Evolutionary conservation across 2,329 filamentous ascomycete species (phyloP), one percentile per base, ranked within the genome.

Genomic region (Exophiala calicioides): DNA sequence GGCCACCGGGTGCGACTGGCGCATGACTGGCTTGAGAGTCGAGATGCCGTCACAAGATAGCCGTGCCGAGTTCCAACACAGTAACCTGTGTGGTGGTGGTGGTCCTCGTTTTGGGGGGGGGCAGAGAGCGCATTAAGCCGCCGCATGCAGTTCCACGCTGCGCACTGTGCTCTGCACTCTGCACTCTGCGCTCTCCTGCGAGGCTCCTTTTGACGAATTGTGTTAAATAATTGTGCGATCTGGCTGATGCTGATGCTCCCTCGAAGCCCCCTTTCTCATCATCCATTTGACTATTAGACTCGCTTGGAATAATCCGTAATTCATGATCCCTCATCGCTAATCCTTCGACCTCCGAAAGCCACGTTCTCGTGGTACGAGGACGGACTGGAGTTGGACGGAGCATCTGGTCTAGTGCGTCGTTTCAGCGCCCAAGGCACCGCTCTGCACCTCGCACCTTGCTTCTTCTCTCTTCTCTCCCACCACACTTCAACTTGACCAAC

Each of bases 311-410:
- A 19, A 47, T n/a, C n/a, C n/a, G n/a, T n/a, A n/a, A n/a, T n/a
- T n/a, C n/a, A n/a, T n/a, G n/a, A n/a, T n/a, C n/a, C n/a, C n/a
- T n/a, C n/a, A n/a, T n/a, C n/a, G n/a, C n/a, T n/a, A n/a, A n/a
- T n/a, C n/a, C n/a, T n/a, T n/a, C n/a, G n/a, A 43, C 40, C n/a
- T 8, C 40, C 47, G 24, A 31, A 31, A 50, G 37, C 44, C 52
- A 55, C 52, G 48, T 55, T 55, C 52, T 44, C 47, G 52, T 55
- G 52, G 47, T 45, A 55, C 52, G 41, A 45, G 35, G 43, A 41
- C 24, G 41, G 37, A 44, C 43, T 44, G 47, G 47, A 35, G 30
- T 50, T 36, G 29, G 41, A 41, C 30, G 34, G 35, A 37, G 26
- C 33, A 15, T 36, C 33, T 27, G 24, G 24, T 29, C 30, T 19